Conservation (phyloP, 345 rosid species). For the Salix brachista region DNA sequence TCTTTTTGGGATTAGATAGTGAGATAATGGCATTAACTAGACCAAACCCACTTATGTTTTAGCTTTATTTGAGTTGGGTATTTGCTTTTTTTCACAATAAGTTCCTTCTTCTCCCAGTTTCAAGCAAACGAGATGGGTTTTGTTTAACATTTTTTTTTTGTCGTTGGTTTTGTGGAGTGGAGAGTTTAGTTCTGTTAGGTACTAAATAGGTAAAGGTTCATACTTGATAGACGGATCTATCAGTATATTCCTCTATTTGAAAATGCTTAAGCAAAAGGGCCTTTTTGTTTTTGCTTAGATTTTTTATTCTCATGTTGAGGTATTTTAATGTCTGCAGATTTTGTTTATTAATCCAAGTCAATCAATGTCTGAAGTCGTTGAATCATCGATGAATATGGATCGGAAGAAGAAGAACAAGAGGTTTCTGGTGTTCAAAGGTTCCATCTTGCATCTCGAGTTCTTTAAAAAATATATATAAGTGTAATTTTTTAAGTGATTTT, state of each 20-base stretch:
- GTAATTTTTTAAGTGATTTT: neutral
- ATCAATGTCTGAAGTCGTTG: conserved; percentile 2
- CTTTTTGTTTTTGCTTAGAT: neutral
- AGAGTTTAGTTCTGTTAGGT: neutral
- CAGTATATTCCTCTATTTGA: neutral
- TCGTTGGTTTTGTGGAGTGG: neutral
- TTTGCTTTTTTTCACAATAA: neutral
- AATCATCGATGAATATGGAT: neutral
- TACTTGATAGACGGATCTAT: neutral
- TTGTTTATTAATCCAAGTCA: conserved; percentile 3
- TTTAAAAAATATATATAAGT: no score
- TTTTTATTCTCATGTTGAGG: neutral
- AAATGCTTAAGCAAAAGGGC: neutral
- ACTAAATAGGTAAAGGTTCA: neutral
- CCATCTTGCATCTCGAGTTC: neutral
- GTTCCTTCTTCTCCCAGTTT: neutral
- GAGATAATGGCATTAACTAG: neutral
- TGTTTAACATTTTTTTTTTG: neutral
- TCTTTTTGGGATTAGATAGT: neutral
- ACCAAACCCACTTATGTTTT: neutral
- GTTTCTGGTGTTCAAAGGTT: neutral
- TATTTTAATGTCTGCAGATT: neutral
- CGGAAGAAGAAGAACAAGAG: conserved; percentile 10
- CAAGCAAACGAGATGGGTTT: neutral
- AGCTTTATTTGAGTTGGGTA: neutral